Evolutionary conservation across 768 basidiomycete species (phyloP), one percentile per base, ranked within the genome.

Genomic region (Suillus plorans): DNA sequence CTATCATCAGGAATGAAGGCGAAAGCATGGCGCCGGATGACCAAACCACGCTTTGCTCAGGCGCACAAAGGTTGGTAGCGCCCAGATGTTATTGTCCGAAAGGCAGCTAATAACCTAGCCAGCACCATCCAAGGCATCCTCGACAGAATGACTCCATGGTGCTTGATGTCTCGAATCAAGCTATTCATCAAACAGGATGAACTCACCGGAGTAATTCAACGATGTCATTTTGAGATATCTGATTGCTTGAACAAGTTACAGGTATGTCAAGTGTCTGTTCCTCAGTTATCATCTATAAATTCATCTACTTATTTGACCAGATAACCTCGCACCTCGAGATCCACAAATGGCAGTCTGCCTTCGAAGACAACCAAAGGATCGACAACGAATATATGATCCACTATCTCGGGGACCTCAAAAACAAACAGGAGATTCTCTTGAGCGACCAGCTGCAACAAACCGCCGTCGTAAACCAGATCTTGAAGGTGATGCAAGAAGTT

Each of bases 401-500:
- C 25, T 79, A 77, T 61, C 75, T 87, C 2, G 78, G 81, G 25
- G 79, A 81, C 59, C 79, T 86, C 49, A 70, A 77, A 63, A 79
- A 82, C 63, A 72, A 72, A 34, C 80, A 82, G 64, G 72, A 69
- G 0, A 72, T 83, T 57, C 72, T 78, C 10, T 71, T 74, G 10
- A 74, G 73, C 49, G 70, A 72, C 41, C 68, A 80, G 31, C 65
- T 72, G 58, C 79, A 77, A 45, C 74, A 77, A 56, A 64, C 70
- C 25, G 71, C 74, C n/a, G 76, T 79, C 65, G 69, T 84, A 36
- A 73, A 71, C 44, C 66, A 75, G 42, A 74, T 86, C 53, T 85
- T 86, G 84, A 62, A 65, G 12, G 68, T 85, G 68, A 81, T 86
- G 79, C 85, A 87, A 70, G 75, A 79, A 65, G 85, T 84, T 42